phyloP scores from a whole-genome alignment of 1,284 basidiomycete species.

The Sanguinoderma infundibulare region DNA sequence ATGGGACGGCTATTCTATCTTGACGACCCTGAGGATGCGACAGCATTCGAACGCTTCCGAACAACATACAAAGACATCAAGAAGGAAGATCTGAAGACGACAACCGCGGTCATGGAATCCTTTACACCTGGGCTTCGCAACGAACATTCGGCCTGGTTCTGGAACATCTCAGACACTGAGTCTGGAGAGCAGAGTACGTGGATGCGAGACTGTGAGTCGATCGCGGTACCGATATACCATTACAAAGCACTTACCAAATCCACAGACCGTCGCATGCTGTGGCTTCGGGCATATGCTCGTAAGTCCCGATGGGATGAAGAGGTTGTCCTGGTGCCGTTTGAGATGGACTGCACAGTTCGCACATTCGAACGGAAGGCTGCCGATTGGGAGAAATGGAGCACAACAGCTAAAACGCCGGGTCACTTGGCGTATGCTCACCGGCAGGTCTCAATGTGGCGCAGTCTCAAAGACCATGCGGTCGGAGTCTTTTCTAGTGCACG shows the following conservation, averaged over 20 bases:
- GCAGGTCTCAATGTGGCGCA: neutral
- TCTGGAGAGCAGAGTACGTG: neutral
- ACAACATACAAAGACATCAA: neutral
- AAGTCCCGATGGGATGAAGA: slow-evolving; percentile 2
- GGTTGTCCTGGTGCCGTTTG: neutral
- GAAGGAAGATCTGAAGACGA: neutral
- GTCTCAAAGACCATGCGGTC: neutral
- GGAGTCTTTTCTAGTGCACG: neutral
- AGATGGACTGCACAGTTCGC: slow-evolving; percentile 2
- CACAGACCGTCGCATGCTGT: neutral
- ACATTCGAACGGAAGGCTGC: neutral
- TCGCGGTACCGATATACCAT: too few species aligned
- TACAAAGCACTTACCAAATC: too few species aligned
- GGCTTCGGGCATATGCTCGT: neutral
- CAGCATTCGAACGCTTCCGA: neutral
- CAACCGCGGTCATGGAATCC: neutral
- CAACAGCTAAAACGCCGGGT: neutral
- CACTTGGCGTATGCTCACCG: neutral
- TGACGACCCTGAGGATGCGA: neutral
- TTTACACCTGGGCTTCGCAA: neutral
- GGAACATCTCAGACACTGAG: neutral
- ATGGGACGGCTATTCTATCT: neutral
- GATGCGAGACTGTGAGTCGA: neutral
- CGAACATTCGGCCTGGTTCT: neutral
- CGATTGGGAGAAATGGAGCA: neutral